Evolutionary conservation across 495 filamentous ascomycete species (phyloP).

Genomic region (Podospora tetraspora): DNA sequence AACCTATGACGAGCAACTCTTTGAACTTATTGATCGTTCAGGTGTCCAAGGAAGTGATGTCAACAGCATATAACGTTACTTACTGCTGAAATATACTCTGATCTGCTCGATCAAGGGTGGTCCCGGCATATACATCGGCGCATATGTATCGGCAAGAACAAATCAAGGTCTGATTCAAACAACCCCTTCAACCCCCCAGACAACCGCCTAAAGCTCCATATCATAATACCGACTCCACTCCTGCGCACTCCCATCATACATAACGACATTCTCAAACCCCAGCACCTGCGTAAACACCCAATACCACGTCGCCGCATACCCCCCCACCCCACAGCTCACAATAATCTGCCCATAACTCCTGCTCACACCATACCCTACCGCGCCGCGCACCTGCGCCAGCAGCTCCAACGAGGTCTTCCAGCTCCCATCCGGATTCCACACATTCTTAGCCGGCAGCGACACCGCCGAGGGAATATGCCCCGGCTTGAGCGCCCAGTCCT

Average conservation of each 20-base stretch:
- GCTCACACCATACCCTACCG: conserved; percentile 16
- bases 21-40: background rate
- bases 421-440: conserved; percentile 26
- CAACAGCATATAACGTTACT: background rate
- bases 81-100: background rate
- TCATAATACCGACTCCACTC: conserved; percentile 21
- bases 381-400: conserved; percentile 14
- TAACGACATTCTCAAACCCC: conserved; percentile 19
- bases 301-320: conserved; percentile 20
- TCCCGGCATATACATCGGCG: no score
- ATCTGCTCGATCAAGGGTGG: no score
- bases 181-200: background rate
- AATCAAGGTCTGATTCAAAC: no score
- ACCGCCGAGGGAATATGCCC: conserved; percentile 24
- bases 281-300: conserved; percentile 17
- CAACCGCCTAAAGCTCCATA: conserved; percentile 13
- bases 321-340: conserved; percentile 24
- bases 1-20: background rate
- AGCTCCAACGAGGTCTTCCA: conserved; percentile 22
- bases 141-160: no score
- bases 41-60: background rate
- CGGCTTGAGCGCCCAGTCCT: conserved; percentile 21
- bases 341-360: conserved; percentile 21
- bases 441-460: conserved; percentile 15
- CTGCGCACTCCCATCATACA: conserved; percentile 17